phyloP scores from a whole-genome alignment of 495 filamentous ascomycete species.

The Cetradonia linearis region DNA sequence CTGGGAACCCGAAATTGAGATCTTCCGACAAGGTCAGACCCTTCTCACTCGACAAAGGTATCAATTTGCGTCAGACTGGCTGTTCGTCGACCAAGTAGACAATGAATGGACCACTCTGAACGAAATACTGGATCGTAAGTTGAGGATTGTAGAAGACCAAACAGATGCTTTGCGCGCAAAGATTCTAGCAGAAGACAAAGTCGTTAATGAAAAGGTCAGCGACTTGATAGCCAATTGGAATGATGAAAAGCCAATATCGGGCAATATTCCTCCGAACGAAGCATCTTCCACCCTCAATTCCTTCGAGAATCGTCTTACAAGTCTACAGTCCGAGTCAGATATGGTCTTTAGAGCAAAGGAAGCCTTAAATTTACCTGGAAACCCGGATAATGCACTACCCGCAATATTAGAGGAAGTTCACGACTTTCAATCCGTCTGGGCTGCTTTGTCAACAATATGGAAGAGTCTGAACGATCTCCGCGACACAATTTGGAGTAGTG shows the following conservation, averaged over 20 bases:
- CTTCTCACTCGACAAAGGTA: conserved; percentile 82
- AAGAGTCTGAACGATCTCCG: conserved; percentile 88
- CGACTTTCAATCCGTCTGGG: conserved; percentile 98
- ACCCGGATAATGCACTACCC: conserved; percentile 62
- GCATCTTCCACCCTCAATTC: conserved; percentile 67
- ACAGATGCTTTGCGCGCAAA: conserved; percentile 92
- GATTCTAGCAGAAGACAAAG: conserved; percentile 85
- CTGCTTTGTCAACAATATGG: conserved; percentile 90
- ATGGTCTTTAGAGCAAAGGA: conserved; percentile 97
- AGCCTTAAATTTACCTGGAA: conserved; percentile 78
- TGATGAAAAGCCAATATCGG: conserved; percentile 92
- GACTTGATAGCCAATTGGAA: conserved; percentile 81
- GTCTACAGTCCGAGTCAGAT: conserved; percentile 72
- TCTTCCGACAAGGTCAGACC: conserved; percentile 89
- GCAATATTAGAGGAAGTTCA: conserved; percentile 90
- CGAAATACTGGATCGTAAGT: conserved; percentile 77
- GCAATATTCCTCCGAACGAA: conserved; percentile 77
- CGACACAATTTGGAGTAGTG: conserved; percentile 83
- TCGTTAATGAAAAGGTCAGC: conserved; percentile 74
- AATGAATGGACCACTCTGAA: conserved; percentile 85
- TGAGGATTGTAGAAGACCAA: conserved; percentile 89
- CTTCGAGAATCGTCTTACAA: conserved; percentile 73
- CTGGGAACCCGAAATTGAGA: conserved; percentile 92
- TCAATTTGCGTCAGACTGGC: conserved; percentile 86
- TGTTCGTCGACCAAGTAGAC: conserved; percentile 87